Base-by-base conservation (phyloP, 148 eudicot genomes). In the Rhododendron molle region DNA sequence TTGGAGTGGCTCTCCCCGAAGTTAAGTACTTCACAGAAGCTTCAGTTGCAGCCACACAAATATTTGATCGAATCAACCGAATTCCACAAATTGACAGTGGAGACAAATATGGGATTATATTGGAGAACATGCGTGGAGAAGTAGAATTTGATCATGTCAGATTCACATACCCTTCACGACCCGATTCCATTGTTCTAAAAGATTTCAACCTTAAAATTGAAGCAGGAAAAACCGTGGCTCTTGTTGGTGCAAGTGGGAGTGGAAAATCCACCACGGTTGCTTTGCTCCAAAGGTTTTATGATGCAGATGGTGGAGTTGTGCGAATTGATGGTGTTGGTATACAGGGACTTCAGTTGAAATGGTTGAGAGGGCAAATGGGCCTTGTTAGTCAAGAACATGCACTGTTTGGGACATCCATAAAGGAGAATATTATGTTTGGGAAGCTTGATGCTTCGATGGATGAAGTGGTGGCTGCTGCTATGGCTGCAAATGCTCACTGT, bases 361-460 rank as follows among this genome's bases (percentile, higher is more conserved):
- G 99, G 99, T 56, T 96, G 77, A 94, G 99, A 40, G 91, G 83
- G 18, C 87, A 92, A 84, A 96, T 95, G 98, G 99, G 99, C 28
- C 91, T 96, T 62, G 98, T 96, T 84, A 95, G 99, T 85, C 99
- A 96, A 90, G 99, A 96, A 26, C 97, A 96, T 76, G 96, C 98
- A 1, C 81, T 96, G 18, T 96, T 96, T 87, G 96, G 95, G 36
- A 94, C 98, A 38, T 92, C 99, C 0, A 93, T 96, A 18, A 95
- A 87, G 78, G 97, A 94, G 23, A 96, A 96, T 85, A 96, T 96
- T 34, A 78, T 91, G 93, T 95, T 95, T 87, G 99, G 98, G 85
- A 96, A 96, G 86, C 88, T 87, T 32, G 94, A 94, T 87, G 97
- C 99, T 5, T 90, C 92, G 16, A 92, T 95, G 93, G 96, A 96